Evolutionary conservation across 371 early-diverging fungal genomes (phyloP).

Genomic region (Lichtheimia hyalospora): DNA sequence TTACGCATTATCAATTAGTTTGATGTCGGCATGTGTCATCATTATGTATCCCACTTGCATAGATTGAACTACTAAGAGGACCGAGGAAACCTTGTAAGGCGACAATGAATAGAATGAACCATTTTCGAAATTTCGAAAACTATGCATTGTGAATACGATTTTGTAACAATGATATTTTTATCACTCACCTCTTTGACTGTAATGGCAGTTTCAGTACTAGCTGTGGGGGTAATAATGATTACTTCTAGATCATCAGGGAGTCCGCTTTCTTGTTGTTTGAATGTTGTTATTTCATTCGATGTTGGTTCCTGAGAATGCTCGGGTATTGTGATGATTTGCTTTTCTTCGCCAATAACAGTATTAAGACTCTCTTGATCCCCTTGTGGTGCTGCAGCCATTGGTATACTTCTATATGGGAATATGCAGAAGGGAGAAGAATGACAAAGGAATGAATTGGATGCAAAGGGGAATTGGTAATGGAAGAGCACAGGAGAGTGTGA

Average conservation of each 20-base stretch:
- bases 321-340: background rate
- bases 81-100: constrained; percentile 51
- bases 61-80: constrained; percentile 48
- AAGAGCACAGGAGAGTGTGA: no score
- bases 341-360: constrained; percentile 4
- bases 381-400: background rate
- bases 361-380: constrained; percentile 1
- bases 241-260: constrained; percentile 8
- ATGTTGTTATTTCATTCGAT: background rate
- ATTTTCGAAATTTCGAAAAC: constrained; percentile 28
- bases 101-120: constrained; percentile 41
- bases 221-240: constrained; percentile 3
- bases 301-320: background rate
- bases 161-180: no score
- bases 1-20: background rate
- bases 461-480: no score
- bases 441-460: no score
- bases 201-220: background rate
- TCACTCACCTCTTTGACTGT: no score
- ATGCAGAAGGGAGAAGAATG: no score
- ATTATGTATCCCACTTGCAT: constrained; percentile 22
- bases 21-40: background rate
- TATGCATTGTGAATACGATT: background rate
- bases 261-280: background rate
- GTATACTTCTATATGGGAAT: background rate